Conservation (phyloP, 371 early-diverging fungal genomes). For the Blastocladiella emersonii region DNA sequence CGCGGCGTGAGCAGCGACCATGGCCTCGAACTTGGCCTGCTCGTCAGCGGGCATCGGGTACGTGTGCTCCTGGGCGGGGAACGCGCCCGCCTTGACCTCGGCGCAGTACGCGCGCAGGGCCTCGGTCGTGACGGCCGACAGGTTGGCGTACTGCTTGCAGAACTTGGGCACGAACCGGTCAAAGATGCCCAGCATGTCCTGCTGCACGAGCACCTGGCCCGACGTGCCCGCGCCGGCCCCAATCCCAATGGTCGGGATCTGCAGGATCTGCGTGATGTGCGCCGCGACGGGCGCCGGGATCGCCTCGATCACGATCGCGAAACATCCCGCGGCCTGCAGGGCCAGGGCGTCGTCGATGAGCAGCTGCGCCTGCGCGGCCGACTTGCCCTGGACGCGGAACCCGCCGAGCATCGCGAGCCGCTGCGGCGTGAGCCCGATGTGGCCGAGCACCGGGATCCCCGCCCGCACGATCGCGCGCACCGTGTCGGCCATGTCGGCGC, state of each 20-base stretch:
- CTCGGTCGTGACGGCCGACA: constrained; percentile 49
- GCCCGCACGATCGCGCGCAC: constrained; percentile 48
- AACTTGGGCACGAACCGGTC: constrained; percentile 76
- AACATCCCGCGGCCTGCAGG: constrained; percentile 84
- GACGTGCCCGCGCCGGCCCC: constrained; percentile 78
- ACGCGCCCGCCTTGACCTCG: constrained; percentile 59
- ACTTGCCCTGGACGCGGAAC: constrained; percentile 83
- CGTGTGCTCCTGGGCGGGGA: constrained; percentile 64
- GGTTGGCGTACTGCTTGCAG: constrained; percentile 70
- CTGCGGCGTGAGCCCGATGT: constrained; percentile 92
- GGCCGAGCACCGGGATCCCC: constrained; percentile 86
- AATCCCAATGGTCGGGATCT: constrained; percentile 90
- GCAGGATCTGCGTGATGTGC: constrained; percentile 55
- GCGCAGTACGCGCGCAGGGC: constrained; percentile 55
- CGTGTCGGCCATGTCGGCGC: constrained; percentile 60
- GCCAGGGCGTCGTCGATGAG: constrained; percentile 76
- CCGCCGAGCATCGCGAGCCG: constrained; percentile 72
- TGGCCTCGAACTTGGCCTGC: constrained; percentile 16
- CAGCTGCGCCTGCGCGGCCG: constrained; percentile 49
- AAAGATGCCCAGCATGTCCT: constrained; percentile 77
- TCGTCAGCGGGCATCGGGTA: constrained; percentile 46
- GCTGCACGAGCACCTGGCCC: constrained; percentile 85
- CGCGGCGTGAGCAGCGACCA: neutral
- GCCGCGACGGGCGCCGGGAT: constrained; percentile 76
- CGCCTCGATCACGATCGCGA: constrained; percentile 81